Conservation (phyloP, 2,329 filamentous ascomycete species). For the Rhexocercosporidium sp. region DNA sequence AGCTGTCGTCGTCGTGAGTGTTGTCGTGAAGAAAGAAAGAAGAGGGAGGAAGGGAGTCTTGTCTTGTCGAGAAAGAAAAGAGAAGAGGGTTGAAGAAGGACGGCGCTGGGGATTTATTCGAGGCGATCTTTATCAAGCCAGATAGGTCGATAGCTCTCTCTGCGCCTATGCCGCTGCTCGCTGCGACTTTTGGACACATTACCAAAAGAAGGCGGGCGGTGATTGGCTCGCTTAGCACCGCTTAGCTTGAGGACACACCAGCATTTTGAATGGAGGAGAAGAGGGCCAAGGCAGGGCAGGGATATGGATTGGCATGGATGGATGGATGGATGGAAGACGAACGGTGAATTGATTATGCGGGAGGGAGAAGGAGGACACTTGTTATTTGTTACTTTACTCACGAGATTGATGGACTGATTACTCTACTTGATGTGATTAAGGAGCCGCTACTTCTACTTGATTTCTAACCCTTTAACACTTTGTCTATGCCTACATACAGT, state of each 20-base stretch:
- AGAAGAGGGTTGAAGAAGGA: not conserved
- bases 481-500: too few species aligned
- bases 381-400: not conserved
- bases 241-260: conserved; percentile 1
- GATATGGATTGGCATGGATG: too few species aligned
- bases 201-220: not conserved
- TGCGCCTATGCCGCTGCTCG: too few species aligned
- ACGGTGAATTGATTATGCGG: conserved; percentile 1
- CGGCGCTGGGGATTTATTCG: not conserved
- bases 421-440: not conserved
- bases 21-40: not conserved
- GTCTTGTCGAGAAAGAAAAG: not conserved
- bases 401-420: not conserved
- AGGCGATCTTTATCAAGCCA: conserved; percentile 6
- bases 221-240: not conserved
- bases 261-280: not conserved
- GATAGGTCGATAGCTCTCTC: not conserved
- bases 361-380: not conserved
- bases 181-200: conserved; percentile 11
- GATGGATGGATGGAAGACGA: too few species aligned
- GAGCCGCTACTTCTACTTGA: not conserved
- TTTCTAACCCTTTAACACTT: too few species aligned
- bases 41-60: not conserved
- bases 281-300: not conserved
- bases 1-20: not conserved